Evolutionary conservation across 2,329 filamentous ascomycete genomes (phyloP).

Genomic region (Penicillium sp.): DNA sequence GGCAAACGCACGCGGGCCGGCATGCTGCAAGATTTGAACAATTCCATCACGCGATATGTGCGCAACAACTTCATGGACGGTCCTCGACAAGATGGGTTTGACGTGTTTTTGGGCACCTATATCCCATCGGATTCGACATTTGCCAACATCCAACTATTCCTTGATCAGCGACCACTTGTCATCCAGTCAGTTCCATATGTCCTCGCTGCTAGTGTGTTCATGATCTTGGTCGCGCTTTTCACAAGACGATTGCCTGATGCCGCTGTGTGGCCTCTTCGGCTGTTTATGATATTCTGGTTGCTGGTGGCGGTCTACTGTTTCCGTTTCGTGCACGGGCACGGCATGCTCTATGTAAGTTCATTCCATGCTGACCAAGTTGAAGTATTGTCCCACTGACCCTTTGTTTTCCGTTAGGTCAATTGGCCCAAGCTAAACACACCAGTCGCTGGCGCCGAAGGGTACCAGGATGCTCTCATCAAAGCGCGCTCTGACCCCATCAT

Average conservation of each 20-base stretch:
- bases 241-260: conserved; percentile 70
- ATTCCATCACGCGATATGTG: conserved; percentile 84
- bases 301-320: conserved; percentile 66
- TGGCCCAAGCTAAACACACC: conserved; percentile 96
- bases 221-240: conserved; percentile 71
- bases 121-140: conserved; percentile 69
- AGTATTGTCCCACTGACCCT: conserved; percentile 4
- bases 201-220: conserved; percentile 78
- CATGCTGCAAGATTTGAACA: conserved; percentile 79
- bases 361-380: background rate
- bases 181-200: conserved; percentile 95
- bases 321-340: conserved; percentile 76
- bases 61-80: conserved; percentile 95
- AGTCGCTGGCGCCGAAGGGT: conserved; percentile 80
- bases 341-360: conserved; percentile 85
- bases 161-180: conserved; percentile 77
- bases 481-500: conserved; percentile 80
- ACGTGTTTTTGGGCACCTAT: conserved; percentile 87
- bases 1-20: conserved; percentile 83
- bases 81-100: conserved; percentile 90
- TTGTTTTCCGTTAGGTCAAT: conserved; percentile 65
- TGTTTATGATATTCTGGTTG: conserved; percentile 79
- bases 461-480: conserved; percentile 78
- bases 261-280: conserved; percentile 72
- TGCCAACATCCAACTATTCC: conserved; percentile 71